These are phyloP conservation scores for Nakaseomyces delphensis DNA, from an alignment of 1,139 yeast genomes.

Conservation along the genomic window DNA sequence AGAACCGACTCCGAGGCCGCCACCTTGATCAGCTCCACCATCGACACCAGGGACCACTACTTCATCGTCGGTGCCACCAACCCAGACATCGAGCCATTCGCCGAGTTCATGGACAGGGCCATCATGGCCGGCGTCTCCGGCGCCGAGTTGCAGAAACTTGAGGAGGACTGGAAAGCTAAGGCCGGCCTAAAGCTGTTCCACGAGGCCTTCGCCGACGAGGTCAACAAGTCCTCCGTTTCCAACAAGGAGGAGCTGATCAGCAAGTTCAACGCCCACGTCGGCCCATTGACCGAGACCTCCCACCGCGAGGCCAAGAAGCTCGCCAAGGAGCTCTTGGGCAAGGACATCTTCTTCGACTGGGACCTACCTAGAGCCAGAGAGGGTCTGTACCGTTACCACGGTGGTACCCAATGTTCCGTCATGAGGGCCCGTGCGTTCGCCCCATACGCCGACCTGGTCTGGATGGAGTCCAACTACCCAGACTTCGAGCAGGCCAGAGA, in stretches of 20 bases:
- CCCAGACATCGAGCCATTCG: slow-evolving; percentile 66
- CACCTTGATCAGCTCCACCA: slow-evolving; percentile 83
- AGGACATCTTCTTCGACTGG: slow-evolving; percentile 90
- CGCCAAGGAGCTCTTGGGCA: slow-evolving; percentile 70
- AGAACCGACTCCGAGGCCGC: slow-evolving; percentile 98
- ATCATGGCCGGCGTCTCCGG: slow-evolving; percentile 69
- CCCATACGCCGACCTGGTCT: slow-evolving; percentile 89
- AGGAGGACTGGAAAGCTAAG: slow-evolving; percentile 70
- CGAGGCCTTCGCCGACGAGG: slow-evolving; percentile 84
- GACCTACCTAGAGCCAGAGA: slow-evolving; percentile 93
- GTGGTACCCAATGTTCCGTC: slow-evolving; percentile 96
- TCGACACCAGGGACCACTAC: slow-evolving; percentile 91
- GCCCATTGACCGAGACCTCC: slow-evolving; percentile 68
- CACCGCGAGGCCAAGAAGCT: slow-evolving; percentile 72
- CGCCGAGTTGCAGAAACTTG: slow-evolving; percentile 60
- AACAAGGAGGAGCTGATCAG: slow-evolving; percentile 61
- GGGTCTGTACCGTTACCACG: slow-evolving; percentile 93
- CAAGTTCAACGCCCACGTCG: slow-evolving; percentile 59
- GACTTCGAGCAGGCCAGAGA: slow-evolving; percentile 90
- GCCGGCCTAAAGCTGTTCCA: slow-evolving; percentile 86
- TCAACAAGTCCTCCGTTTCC: slow-evolving; percentile 48
- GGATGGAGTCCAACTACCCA: slow-evolving; percentile 99
- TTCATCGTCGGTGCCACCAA: slow-evolving; percentile 86
- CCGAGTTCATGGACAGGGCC: slow-evolving; percentile 73
- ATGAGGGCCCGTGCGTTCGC: slow-evolving; percentile 96